Conservation (phyloP, 768 basidiomycete genomes). For the Symmetrospora coprosmae region DNA sequence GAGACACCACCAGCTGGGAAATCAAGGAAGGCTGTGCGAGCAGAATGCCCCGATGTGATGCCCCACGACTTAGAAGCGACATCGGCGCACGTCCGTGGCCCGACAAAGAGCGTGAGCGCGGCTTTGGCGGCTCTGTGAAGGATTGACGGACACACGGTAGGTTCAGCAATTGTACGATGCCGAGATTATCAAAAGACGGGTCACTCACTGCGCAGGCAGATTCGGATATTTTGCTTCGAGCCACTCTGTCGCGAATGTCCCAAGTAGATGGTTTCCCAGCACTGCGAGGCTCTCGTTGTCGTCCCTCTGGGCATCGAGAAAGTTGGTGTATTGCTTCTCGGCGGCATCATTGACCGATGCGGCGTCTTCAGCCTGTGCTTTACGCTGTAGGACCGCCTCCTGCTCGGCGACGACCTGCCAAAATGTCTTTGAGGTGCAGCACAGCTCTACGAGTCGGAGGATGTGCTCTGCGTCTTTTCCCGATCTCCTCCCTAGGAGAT, state of each 20-base stretch:
- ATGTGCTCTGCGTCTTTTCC: background rate
- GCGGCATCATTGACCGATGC: too few relatives aligned
- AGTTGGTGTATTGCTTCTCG: slow-evolving; percentile 11
- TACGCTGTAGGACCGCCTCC: too few relatives aligned
- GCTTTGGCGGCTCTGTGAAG: slow-evolving; percentile 60
- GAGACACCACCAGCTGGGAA: slow-evolving; percentile 21
- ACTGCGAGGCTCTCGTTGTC: slow-evolving; percentile 63
- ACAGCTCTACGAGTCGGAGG: slow-evolving; percentile 15
- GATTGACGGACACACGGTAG: background rate
- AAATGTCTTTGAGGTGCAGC: slow-evolving; percentile 20
- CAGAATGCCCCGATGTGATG: slow-evolving; percentile 25
- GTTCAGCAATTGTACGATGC: background rate
- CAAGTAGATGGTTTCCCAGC: slow-evolving; percentile 75
- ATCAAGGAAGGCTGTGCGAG: slow-evolving; percentile 22
- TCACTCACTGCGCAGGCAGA: slow-evolving; percentile 52
- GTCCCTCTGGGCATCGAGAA: slow-evolving; percentile 24
- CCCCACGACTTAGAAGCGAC: slow-evolving; percentile 58
- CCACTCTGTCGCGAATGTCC: slow-evolving; percentile 75
- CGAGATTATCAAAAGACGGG: background rate
- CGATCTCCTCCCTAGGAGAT: background rate
- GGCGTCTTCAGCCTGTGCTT: too few relatives aligned
- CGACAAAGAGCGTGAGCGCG: slow-evolving; percentile 81
- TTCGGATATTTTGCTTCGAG: slow-evolving; percentile 69
- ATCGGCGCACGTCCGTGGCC: slow-evolving; percentile 62
- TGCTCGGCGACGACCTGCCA: slow-evolving; percentile 17